Evolutionary conservation across 768 basidiomycete species (phyloP).

Genomic region (Crucibulum laeve): DNA sequence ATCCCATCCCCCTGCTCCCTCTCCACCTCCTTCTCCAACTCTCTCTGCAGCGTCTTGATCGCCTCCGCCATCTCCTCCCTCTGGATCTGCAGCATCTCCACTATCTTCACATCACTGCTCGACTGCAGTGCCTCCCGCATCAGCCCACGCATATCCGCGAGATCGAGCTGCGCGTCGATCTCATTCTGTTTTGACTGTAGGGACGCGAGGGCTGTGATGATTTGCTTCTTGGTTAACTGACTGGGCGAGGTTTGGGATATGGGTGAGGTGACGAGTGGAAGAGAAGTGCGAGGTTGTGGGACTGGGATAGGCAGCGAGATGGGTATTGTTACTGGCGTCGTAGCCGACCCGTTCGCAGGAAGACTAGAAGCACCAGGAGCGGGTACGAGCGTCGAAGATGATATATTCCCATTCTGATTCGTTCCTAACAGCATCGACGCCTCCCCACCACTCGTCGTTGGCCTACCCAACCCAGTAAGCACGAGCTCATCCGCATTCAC

Average conservation of each 20-base stretch:
- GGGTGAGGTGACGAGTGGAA: conserved; percentile 13
- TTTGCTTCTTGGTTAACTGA: background rate
- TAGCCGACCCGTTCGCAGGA: no score
- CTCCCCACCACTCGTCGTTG: no score
- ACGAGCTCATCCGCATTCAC: no score
- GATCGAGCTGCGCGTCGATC: conserved; percentile 47
- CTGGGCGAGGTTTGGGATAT: background rate
- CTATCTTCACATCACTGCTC: conserved; percentile 60
- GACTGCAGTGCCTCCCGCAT: conserved; percentile 55
- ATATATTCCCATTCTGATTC: no score
- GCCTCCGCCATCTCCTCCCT: conserved; percentile 76
- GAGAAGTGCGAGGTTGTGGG: conserved; percentile 5
- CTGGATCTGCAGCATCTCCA: conserved; percentile 56
- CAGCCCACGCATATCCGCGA: conserved; percentile 49
- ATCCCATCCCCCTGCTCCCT: conserved; percentile 5
- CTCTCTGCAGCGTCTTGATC: conserved; percentile 73
- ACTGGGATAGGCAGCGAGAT: no score
- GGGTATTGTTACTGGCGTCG: no score
- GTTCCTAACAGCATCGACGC: no score
- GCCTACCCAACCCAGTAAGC: no score
- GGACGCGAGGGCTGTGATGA: conserved; percentile 17
- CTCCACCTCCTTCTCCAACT: conserved; percentile 35
- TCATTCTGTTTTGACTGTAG: conserved; percentile 25
- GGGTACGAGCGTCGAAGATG: no score
- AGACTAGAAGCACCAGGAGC: no score